These are phyloP conservation scores for Ballota nigra DNA, from an alignment of 257 asterid species.

Conservation along the genomic window DNA sequence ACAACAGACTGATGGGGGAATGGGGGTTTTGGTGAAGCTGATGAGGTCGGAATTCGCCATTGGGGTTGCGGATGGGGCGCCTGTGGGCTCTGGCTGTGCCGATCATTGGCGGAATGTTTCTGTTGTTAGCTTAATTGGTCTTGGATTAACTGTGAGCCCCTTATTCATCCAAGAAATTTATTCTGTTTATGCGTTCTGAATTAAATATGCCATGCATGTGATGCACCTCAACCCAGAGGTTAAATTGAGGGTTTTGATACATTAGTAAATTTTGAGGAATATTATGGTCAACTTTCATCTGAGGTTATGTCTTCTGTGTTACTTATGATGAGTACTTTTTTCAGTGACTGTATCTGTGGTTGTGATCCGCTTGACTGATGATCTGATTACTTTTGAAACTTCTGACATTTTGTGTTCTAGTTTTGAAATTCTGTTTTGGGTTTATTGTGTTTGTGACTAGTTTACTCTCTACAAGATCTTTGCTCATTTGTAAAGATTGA, in stretches of 20 bases:
- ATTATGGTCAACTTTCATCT: neutral
- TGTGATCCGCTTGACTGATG: constrained; percentile 10
- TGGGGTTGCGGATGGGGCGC: constrained; percentile 41
- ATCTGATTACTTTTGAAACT: constrained; percentile 10
- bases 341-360: constrained; percentile 7
- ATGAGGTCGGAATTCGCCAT: constrained; percentile 74
- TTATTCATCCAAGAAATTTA: constrained; percentile 4
- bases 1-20: constrained; percentile 82
- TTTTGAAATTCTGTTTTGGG: neutral
- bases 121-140: constrained; percentile 74
- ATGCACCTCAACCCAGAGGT: constrained; percentile 2
- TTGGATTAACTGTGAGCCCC: constrained; percentile 71
- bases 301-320: constrained; percentile 15
- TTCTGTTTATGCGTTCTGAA: neutral
- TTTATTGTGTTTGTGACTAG: neutral
- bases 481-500: neutral
- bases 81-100: constrained; percentile 45
- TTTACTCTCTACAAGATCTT: constrained; percentile 5
- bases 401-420: constrained; percentile 4
- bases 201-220: neutral
- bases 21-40: constrained; percentile 83
- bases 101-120: constrained; percentile 84
- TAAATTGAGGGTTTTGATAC: neutral
- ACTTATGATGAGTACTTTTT: neutral
- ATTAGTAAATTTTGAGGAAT: neutral